Conservation (phyloP, 2,329 filamentous ascomycete genomes). For the Fusarium multiceps region DNA sequence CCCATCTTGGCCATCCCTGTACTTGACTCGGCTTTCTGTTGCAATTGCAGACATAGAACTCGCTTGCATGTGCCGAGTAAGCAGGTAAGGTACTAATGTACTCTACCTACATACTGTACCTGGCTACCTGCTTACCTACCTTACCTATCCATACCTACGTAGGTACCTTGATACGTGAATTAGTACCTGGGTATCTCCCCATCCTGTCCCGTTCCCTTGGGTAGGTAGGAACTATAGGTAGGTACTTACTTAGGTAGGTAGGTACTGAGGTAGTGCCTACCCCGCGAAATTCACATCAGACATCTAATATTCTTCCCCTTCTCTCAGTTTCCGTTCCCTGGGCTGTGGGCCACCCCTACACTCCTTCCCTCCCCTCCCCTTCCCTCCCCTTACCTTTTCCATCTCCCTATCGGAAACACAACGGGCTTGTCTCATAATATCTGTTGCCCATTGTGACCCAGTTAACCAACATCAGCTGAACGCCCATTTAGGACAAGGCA, state of each 20-base stretch:
- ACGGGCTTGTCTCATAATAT: constrained; percentile 28
- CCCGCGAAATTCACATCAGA: constrained; percentile 23
- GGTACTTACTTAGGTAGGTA: not conserved
- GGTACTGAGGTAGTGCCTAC: constrained; percentile 14
- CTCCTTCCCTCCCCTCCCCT: constrained; percentile 7
- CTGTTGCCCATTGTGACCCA: constrained; percentile 3
- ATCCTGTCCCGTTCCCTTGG: not conserved
- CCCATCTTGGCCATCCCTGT: constrained; percentile 11
- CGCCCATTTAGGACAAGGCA: not conserved
- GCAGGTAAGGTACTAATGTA: not conserved
- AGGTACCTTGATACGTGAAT: not conserved
- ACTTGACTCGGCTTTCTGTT: constrained; percentile 25
- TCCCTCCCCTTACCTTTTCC: constrained; percentile 20
- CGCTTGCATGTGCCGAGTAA: constrained; percentile 36
- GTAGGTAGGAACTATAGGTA: not conserved
- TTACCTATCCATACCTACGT: not conserved
- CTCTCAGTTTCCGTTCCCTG: constrained; percentile 11
- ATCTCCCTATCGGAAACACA: constrained; percentile 29
- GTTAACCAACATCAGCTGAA: constrained; percentile 6
- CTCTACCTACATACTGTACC: not conserved
- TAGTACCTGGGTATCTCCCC: not conserved
- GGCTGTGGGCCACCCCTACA: constrained; percentile 30
- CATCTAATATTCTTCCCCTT: constrained; percentile 9
- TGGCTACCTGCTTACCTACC: constrained; percentile 7
- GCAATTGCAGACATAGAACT: constrained; percentile 19